Evolutionary conservation across 805 yeast genomes (phyloP).

Genomic region (Lipomyces kockii): DNA sequence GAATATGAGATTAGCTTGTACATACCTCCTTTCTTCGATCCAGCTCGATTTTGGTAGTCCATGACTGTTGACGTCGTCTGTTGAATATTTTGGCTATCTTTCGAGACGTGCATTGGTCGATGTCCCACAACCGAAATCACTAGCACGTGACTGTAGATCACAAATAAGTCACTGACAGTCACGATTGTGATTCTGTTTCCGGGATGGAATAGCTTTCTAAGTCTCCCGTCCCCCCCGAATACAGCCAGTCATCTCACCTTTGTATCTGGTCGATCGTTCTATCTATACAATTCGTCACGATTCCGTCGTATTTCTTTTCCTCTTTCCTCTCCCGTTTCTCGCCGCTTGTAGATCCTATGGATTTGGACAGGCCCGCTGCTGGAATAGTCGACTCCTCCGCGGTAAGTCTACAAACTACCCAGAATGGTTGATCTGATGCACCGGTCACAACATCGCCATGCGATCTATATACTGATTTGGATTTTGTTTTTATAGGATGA

Average conservation of each 20-base stretch:
- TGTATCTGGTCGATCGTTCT: background rate
- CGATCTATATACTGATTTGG: background rate
- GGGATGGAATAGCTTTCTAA: background rate
- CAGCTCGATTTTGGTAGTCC: conserved; percentile 90
- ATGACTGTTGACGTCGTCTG: conserved; percentile 47
- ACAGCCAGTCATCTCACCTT: background rate
- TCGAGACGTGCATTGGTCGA: background rate
- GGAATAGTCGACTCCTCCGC: conserved; percentile 22
- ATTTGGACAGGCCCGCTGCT: conserved; percentile 17
- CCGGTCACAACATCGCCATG: background rate
- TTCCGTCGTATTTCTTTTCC: conserved; percentile 27
- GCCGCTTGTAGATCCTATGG: conserved; percentile 26
- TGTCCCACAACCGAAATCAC: background rate
- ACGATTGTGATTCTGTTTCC: background rate
- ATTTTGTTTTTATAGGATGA: conserved; percentile 18
- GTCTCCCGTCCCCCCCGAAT: background rate
- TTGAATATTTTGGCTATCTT: background rate
- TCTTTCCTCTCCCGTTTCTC: conserved; percentile 22
- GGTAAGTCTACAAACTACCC: conserved; percentile 2
- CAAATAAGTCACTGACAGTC: background rate
- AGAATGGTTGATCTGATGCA: background rate
- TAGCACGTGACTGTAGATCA: background rate
- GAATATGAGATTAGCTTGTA: background rate
- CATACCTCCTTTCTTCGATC: conserved; percentile 76
- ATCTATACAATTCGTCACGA: conserved; percentile 17